Base-by-base conservation (phyloP, 352 stramenopile species). In the Phytopythium litorale region DNA sequence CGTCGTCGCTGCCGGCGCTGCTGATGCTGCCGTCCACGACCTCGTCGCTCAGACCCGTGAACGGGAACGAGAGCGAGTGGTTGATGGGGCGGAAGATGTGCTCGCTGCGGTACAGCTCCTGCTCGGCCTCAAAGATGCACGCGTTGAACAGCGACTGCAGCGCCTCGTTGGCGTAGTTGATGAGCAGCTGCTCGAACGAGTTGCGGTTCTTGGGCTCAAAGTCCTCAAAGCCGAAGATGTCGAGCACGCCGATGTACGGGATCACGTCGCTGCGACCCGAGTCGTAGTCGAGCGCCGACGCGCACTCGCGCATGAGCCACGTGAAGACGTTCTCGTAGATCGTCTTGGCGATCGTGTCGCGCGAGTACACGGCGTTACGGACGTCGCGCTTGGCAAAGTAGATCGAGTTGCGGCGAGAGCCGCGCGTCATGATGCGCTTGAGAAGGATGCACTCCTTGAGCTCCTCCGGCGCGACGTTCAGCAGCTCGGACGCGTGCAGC, bases 171-270 rank as follows among this genome's bases (percentile, higher is more conserved):
- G 88, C 86, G 72, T 96, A 97, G 73, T 97, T 97, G 75, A 97
- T 97, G 23, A 94, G 76, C 35, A 97, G 56, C 65, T 97, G 91
- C 70, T 97, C 91, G 54, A 97, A 97, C 49, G 79, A 94, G 72
- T 97, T 97, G 57, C 76, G 81, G 64, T 92, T 92, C 68, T 87
- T 98, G 7, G 81, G 75, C 60, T 93, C 75, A 48, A 97, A 95
- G 55, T 90, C 88, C 64, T 97, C 90, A 65, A 97, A 97, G 18
- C 91, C 91, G 63, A 97, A 97, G 52, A 97, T 97, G 73, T 97
- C 91, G 23, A 97, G 75, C 30, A 97, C 87, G 18, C 88, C 88
- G 62, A 97, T 96, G 80, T 96, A 90, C 37, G 88, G 84, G 33
- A 92, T 73, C 46, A 92, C 84, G 56, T 92, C 84, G 54, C 77